Evolutionary conservation across 2,329 filamentous ascomycete genomes (phyloP), one percentile per base, ranked within the genome.

Genomic region (Colletotrichum costaricense): DNA sequence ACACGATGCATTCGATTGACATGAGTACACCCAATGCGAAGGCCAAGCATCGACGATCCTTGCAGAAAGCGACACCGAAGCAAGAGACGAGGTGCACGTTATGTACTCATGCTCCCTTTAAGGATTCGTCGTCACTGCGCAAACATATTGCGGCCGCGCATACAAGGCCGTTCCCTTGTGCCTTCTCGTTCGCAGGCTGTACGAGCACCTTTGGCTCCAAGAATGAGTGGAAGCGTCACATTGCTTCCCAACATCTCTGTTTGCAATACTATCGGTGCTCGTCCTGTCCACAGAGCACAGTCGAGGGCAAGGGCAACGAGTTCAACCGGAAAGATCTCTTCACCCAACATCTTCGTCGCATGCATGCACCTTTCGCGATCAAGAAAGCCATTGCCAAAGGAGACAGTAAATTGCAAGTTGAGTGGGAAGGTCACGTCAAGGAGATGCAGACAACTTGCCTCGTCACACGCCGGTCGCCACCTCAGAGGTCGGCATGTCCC

Each of bases 251-350:
- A 77, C 97, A 99, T 83, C 88, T 99, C 26, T 92, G 91, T 76
- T 80, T 93, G 22, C 88, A 89, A 62, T 92, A 89, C 76, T 93
- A 92, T 77, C 87, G 91, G 24, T 93, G 91, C 75, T 92, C 91
- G 0, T 85, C 88, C 2, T 93, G 91, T 72, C 88, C 89, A 0
- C 86, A 87, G 70, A 87, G 83, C 69, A 84, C 85, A 2, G 81
- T 83, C 0, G 89, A 91, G 72, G 88, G 89, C 42, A 90, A 89
- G 75, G 88, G 88, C 4, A 91, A 91, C 74, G 91, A 93, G 81
- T 98, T 98, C 83, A 98, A 98, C 82, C 93, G 96, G 78, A 98
- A 98, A 81, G 96, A 98, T 80, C 89, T 99, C 14, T 99, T 98
- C 81, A 96, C 94, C 0, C 96, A 98, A 80, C 96, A 99, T 78